A percentile compares a stretch with the other conserved stretches of the same genome.
Conservation (phyloP, 371 early-diverging fungal species). For the Thermomucor indicae-seudaticae region DNA sequence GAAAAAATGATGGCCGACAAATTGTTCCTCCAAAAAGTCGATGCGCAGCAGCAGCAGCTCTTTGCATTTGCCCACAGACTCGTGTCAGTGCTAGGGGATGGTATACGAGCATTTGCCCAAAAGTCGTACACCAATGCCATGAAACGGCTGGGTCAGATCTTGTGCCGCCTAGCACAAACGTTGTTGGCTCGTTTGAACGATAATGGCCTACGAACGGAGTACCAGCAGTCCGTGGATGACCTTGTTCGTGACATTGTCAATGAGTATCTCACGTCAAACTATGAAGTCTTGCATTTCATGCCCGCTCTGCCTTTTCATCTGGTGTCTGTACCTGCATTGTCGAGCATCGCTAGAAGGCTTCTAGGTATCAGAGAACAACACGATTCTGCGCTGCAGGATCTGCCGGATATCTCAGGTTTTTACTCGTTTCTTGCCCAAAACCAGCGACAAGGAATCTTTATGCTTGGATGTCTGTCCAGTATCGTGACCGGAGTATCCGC, state of each 20-base stretch:
- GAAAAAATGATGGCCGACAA: slow-evolving; percentile 6
- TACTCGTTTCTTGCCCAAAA: slow-evolving; percentile 17
- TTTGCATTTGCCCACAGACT: slow-evolving; percentile 22
- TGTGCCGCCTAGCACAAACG: slow-evolving; percentile 35
- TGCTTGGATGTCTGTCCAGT: slow-evolving; percentile 29
- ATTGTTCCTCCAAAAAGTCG: neutral
- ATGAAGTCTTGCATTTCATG: slow-evolving; percentile 42
- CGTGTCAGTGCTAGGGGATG: slow-evolving; percentile 15
- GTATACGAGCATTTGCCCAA: slow-evolving; percentile 16
- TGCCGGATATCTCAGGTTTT: slow-evolving; percentile 21
- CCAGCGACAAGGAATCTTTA: slow-evolving; percentile 29
- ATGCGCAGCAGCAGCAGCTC: neutral
- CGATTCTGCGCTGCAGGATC: slow-evolving; percentile 14
- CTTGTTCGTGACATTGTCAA: slow-evolving; percentile 9
- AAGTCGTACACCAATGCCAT: slow-evolving; percentile 15
- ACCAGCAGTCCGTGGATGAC: slow-evolving; percentile 15
- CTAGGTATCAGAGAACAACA: slow-evolving; percentile 12
- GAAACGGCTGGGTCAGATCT: slow-evolving; percentile 41
- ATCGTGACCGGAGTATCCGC: slow-evolving; percentile 24
- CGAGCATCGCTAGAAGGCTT: slow-evolving; percentile 23
- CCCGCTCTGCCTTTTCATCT: slow-evolving; percentile 47
- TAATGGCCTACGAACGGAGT: neutral
- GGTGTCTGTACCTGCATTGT: slow-evolving; percentile 34
- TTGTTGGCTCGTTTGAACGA: slow-evolving; percentile 18
- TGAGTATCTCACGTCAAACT: slow-evolving; percentile 21